Evolutionary conservation across 78 protist genomes (phyloP).

Genomic region (Planoprotostelium fungivorum): DNA sequence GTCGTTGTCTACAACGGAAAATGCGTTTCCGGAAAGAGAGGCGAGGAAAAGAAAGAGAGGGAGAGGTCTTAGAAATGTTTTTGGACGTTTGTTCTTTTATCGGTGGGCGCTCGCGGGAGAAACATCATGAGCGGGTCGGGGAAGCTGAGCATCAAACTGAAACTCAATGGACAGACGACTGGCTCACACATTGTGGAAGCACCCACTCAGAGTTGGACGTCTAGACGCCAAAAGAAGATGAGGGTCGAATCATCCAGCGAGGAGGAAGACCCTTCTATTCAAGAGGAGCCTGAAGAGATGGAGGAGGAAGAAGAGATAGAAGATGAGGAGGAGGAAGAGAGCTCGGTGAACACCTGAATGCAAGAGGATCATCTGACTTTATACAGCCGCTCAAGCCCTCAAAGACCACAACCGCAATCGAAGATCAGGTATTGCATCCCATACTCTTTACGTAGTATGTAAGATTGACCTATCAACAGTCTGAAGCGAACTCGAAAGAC

Average conservation of each 20-base stretch:
- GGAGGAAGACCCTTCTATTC: not conserved
- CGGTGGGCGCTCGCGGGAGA: too few relatives aligned
- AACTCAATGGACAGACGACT: not conserved
- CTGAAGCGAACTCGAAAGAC: not conserved
- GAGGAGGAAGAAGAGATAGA: not conserved
- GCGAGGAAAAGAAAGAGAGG: too few relatives aligned
- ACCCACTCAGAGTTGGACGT: not conserved
- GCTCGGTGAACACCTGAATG: not conserved
- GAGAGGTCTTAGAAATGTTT: too few relatives aligned
- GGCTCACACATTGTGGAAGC: not conserved
- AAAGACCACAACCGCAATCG: not conserved
- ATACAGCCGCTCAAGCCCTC: not conserved
- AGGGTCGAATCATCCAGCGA: not conserved
- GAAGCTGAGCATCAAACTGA: not conserved
- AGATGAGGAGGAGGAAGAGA: not conserved
- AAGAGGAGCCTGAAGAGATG: not conserved
- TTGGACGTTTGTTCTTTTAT: too few relatives aligned
- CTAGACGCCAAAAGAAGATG: not conserved
- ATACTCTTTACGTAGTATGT: not conserved
- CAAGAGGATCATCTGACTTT: too few relatives aligned
- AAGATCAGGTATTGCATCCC: not conserved
- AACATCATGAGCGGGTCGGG: not conserved
- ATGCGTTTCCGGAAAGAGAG: too few relatives aligned
- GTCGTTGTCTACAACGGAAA: too few relatives aligned
- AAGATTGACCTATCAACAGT: not conserved